Conservation (phyloP, 305 asterid genomes). For the Fraxinus velutina region DNA sequence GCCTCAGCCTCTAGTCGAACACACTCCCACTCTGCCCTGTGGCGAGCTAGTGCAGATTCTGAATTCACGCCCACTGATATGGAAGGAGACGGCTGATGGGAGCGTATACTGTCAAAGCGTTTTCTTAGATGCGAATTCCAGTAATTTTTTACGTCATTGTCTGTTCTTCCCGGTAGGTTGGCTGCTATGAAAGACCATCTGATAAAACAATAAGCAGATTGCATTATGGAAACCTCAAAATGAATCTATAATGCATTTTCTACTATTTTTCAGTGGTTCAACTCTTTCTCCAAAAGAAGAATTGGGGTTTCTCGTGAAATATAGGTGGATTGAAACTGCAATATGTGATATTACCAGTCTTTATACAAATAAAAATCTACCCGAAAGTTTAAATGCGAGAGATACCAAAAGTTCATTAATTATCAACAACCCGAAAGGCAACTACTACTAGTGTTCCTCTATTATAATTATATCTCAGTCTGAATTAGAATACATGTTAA, state of each 20-base stretch:
- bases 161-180: slow-evolving; percentile 68
- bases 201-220: background rate
- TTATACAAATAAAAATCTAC: background rate
- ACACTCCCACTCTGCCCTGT: slow-evolving; percentile 41
- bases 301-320: background rate
- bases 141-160: slow-evolving; percentile 65
- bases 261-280: background rate
- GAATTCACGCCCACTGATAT: slow-evolving; percentile 24
- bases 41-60: slow-evolving; percentile 28
- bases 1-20: slow-evolving; percentile 41
- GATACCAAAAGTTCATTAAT: background rate
- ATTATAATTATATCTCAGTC: background rate
- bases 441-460: background rate
- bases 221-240: background rate
- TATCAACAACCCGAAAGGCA: background rate
- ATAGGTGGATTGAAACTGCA: background rate
- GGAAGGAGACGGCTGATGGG: slow-evolving; percentile 26
- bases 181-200: slow-evolving; percentile 76
- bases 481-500: background rate
- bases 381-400: background rate
- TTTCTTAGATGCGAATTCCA: slow-evolving; percentile 67
- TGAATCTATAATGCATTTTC: background rate
- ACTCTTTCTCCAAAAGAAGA: background rate
- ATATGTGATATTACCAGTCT: background rate
- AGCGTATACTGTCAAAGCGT: slow-evolving; percentile 21